Evolutionary conservation across 2,329 filamentous ascomycete species (phyloP), one percentile per base, ranked within the genome.

Genomic region (Nigrospora osmanthi): DNA sequence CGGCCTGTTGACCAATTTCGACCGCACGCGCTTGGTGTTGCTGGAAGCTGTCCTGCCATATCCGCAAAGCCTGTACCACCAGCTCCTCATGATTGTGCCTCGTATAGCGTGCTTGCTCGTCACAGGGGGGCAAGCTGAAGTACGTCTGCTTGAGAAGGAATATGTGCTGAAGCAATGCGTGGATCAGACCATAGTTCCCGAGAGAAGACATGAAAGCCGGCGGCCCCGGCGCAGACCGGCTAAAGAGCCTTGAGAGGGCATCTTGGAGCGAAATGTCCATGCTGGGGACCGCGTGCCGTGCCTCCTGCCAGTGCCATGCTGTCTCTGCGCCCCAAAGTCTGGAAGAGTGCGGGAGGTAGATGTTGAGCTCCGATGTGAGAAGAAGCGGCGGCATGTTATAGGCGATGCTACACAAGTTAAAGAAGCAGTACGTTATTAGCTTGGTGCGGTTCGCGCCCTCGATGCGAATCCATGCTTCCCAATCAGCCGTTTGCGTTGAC

Each of bases 111-210:
- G 75, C 70, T 2, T 68, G 62, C 16, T 74, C 74, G 44, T 73
- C 78, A 1, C 70, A 67, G 3, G 71, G 67, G 1, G 70, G 65
- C 2, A 68, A 61, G 2, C 70, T 69, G 40, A 80, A 72, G 0
- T 73, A 77, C 0, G 78, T 80, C 54, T 84, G 78, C 53, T 84
- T 83, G 17, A 85, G 61, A 34, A 87, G 69, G 58, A 83, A 87
- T 14, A 88, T 81, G 49, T 87, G 82, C 54, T 88, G 84, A 11
- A 87, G 74, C 19, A 89, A 60, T 4, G 82, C 83, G 54, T 87
- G 83, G 3, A 88, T 83, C 32, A 89, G 68, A 9, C 86, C 75
- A 51, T 88, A 87, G 53, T 84, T 84, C 1, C 83, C 84, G 7
- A 85, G 62, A 0, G 80, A 78, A 0, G 77, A 79, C 45, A 79